Percentiles rank a stretch among this genome's conserved stretches.
phyloP scores from a whole-genome alignment of 2,329 filamentous ascomycete genomes.

The Fusarium beomiforme region DNA sequence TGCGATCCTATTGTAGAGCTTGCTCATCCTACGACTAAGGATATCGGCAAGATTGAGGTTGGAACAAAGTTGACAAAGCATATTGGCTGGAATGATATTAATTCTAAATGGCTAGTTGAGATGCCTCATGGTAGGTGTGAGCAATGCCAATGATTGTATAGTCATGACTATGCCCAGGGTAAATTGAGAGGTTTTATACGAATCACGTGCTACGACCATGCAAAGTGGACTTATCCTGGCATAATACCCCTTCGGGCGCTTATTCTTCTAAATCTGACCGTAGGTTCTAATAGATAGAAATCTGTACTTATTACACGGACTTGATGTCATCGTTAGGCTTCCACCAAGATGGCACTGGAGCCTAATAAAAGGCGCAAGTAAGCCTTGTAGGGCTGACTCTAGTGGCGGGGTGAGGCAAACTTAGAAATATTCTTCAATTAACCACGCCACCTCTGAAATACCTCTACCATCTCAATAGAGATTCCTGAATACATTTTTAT shows the following conservation, averaged over 20 bases:
- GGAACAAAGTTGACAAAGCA: background rate
- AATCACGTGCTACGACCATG: background rate
- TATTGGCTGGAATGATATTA: background rate
- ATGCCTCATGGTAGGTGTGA: too few relatives aligned
- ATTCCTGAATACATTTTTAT: rapidly evolving
- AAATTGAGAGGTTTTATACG: background rate
- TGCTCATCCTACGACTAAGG: background rate
- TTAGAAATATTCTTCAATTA: background rate
- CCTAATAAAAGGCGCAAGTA: background rate
- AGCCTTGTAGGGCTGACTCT: conserved; percentile 9
- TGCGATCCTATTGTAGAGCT: background rate
- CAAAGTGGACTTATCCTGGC: background rate
- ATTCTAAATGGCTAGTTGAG: background rate
- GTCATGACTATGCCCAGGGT: background rate
- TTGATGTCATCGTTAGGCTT: rapidly evolving
- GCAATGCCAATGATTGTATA: background rate
- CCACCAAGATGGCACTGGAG: rapidly evolving
- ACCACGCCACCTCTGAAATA: background rate
- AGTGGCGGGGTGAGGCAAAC: background rate
- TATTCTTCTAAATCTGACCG: too few relatives aligned
- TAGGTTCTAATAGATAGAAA: background rate
- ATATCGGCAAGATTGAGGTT: background rate
- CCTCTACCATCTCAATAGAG: rapidly evolving
- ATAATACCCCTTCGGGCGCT: too few relatives aligned
- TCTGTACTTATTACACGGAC: background rate